A percentile compares a stretch with the other conserved stretches of the same genome.
Evolutionary conservation across 352 stramenopile genomes (phyloP).

Genomic region (Phytophthora palmivora): DNA sequence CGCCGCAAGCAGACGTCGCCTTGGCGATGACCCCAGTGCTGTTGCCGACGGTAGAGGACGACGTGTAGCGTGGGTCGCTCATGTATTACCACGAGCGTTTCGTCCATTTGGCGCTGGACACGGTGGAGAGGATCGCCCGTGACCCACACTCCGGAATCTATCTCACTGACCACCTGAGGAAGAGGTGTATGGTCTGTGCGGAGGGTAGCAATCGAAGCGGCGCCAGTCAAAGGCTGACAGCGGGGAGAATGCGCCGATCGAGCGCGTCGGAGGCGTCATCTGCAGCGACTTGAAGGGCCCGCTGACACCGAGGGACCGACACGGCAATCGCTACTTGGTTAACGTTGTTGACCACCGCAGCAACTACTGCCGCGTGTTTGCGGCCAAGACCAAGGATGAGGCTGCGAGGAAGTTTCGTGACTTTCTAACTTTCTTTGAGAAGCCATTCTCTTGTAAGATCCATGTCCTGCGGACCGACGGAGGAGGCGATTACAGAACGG

Average conservation of each 20-base stretch:
- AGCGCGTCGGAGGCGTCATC: not conserved
- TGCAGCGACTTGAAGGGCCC: conserved; percentile 4
- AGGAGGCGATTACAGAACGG: no score
- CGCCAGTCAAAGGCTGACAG: not conserved
- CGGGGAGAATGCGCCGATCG: not conserved
- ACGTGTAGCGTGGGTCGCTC: not conserved
- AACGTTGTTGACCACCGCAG: conserved; percentile 17
- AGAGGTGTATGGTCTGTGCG: not conserved
- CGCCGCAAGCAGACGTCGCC: no score
- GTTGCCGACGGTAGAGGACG: no score
- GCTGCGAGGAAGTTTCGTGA: conserved; percentile 11
- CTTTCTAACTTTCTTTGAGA: conserved; percentile 19
- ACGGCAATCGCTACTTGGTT: conserved; percentile 14
- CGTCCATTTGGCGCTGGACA: not conserved
- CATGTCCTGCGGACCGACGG: no score
- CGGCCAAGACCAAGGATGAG: conserved; percentile 25
- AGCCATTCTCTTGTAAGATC: no score
- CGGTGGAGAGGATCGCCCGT: not conserved
- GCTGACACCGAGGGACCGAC: not conserved
- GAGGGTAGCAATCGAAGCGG: not conserved
- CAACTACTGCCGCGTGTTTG: conserved; percentile 28
- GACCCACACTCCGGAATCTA: not conserved
- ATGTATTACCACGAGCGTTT: not conserved
- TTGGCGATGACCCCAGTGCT: no score
- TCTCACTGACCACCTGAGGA: not conserved